Evolutionary conservation across 139 green algal species (phyloP), one percentile per base, ranked within the genome.

Genomic region (Coelastrella sp.): DNA sequence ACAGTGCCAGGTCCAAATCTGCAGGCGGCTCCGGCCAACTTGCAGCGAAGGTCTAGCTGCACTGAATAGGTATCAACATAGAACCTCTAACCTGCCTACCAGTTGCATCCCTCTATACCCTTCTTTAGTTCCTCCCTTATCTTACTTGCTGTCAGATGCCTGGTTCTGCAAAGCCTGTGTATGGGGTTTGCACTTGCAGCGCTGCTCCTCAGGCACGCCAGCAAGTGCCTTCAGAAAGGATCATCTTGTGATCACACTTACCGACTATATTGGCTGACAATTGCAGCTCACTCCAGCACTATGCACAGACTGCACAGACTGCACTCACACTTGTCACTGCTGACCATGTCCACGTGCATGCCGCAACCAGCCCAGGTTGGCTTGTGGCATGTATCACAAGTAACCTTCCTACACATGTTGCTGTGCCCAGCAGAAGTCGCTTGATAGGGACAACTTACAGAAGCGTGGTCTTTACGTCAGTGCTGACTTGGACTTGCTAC

Each of bases 341-440:
- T 66, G 25, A 89, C 85, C 21, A 79, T 81, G 48, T 89, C 85
- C 5, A 89, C 80, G 62, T 89, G 85, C 60, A 60, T 77, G 43
- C 85, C 85, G 38, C 85, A 89, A 2, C 85, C 85, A 25, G 62
- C 32, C 85, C 85, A 89, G 5, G 71, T 73, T 21, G 85, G 35
- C 69, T 87, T 84, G 23, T 83, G 23, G 60, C 85, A 89, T 0
- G 62, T 81, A 23, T 32, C 37, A 37, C 79, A 89, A 17, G 71
- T 81, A 9, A 85, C 79, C 48, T 57, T 67, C 8, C 84, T 67
- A 51, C 86, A 89, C 86, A 89, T 89, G 8, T 8, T 79, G 43
- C 5, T n/a, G 38, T 57, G 35, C 7, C 88, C 38, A 66, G n/a
- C n/a, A n/a, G n/a, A n/a, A n/a, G n/a, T n/a, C n/a, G n/a, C n/a